These are phyloP conservation scores for Brassica nigra DNA, from an alignment of 345 rosid genomes.

Conservation along the genomic window DNA sequence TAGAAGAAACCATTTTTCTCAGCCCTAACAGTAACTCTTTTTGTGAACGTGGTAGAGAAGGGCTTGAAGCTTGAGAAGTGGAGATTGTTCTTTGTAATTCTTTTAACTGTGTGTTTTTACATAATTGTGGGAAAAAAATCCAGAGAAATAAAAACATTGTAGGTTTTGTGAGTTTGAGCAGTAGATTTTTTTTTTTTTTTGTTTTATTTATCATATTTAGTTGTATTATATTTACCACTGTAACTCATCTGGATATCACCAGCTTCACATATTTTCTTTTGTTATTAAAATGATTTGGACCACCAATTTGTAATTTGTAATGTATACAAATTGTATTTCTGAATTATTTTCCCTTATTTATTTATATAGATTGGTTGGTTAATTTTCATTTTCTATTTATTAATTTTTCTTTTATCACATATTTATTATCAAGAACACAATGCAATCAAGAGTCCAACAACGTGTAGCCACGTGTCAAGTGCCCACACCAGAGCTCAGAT, in stretches of 20 bases:
- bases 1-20: slow-evolving; percentile 8
- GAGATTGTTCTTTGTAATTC: slow-evolving; percentile 26
- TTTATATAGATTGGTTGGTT: slow-evolving; percentile 11
- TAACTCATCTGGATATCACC: slow-evolving; percentile 31
- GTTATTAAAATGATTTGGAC: slow-evolving; percentile 27
- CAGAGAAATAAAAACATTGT: slow-evolving; percentile 16
- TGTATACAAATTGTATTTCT: slow-evolving; percentile 21
- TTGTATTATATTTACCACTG: slow-evolving; percentile 26
- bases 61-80: slow-evolving; percentile 37
- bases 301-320: slow-evolving; percentile 26
- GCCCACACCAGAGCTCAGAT: slow-evolving; percentile 26
- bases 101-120: slow-evolving; percentile 23
- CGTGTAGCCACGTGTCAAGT: slow-evolving; percentile 19
- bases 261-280: slow-evolving; percentile 21
- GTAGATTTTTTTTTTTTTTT: slow-evolving; percentile 16
- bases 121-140: slow-evolving; percentile 15
- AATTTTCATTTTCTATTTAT: neutral
- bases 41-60: slow-evolving; percentile 18
- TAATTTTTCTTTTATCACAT: slow-evolving; percentile 7
- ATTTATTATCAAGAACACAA: slow-evolving; percentile 34
- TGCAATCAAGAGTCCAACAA: slow-evolving; percentile 36
- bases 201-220: neutral
- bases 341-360: neutral
- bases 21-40: slow-evolving; percentile 1
- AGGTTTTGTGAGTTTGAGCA: slow-evolving; percentile 36